Evolutionary conservation across 73 alveolate genomes (phyloP).

Genomic region (Stentor coeruleus): DNA sequence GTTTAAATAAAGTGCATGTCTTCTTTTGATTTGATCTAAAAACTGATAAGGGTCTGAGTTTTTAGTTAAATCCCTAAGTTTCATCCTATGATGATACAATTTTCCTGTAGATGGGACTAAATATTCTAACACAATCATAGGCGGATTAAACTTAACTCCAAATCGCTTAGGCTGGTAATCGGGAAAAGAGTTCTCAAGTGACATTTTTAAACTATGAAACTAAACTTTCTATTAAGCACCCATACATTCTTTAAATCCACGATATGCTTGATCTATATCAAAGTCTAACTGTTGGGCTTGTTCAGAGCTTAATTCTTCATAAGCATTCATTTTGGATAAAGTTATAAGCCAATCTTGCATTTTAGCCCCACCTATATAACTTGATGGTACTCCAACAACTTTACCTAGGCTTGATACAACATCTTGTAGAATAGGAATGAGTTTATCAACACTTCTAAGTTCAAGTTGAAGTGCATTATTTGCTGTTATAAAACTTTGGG

Average conservation of each 20-base stretch:
- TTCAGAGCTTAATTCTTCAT: neutral
- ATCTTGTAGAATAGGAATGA: constrained; percentile 13
- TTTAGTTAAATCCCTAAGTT: constrained; percentile 64
- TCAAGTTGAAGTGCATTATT: constrained; percentile 18
- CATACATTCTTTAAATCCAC: constrained; percentile 11
- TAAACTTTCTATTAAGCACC: constrained; percentile 13
- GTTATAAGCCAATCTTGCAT: constrained; percentile 20
- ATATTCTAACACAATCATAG: constrained; percentile 86
- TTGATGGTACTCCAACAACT: constrained; percentile 16
- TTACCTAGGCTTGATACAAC: constrained; percentile 6
- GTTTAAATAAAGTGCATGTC: constrained; percentile 81
- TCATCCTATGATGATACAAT: constrained; percentile 95
- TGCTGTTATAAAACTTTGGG: constrained; percentile 23
- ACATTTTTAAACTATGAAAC: too few species aligned
- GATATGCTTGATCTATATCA: constrained; percentile 22
- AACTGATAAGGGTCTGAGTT: constrained; percentile 70
- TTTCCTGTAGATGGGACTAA: constrained; percentile 90
- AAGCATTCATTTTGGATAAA: neutral
- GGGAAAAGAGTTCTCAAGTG: constrained; percentile 20
- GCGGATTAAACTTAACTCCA: constrained; percentile 90
- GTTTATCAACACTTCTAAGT: neutral
- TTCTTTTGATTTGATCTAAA: constrained; percentile 71
- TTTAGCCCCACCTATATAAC: neutral
- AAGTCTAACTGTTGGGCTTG: constrained; percentile 18
- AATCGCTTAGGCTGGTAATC: constrained; percentile 84